phyloP scores from a whole-genome alignment of 202 grass and related monocot genomes.

The Eragrostis tef region DNA sequence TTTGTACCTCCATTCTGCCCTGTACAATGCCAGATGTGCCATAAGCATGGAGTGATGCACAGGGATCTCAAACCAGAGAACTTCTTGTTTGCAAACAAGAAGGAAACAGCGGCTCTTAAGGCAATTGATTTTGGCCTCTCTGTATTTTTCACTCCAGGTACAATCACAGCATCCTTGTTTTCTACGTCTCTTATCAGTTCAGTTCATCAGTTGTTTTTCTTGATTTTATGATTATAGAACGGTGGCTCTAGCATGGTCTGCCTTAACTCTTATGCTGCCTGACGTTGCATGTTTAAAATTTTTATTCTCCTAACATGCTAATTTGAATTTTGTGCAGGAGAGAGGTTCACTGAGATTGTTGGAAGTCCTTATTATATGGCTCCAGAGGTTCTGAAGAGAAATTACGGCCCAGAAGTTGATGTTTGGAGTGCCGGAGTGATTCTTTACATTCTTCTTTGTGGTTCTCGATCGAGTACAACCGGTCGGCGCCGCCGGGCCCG shows the following conservation, averaged over 20 bases:
- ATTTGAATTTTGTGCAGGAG: slow-evolving; percentile 58
- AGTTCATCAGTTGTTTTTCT: slow-evolving; percentile 9
- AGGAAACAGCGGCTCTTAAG: slow-evolving; percentile 76
- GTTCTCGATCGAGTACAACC: slow-evolving; percentile 93
- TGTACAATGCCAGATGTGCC: slow-evolving; percentile 66
- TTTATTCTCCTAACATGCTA: not conserved
- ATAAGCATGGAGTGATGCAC: slow-evolving; percentile 88
- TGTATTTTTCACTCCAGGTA: slow-evolving; percentile 89
- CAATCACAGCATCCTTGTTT: not conserved
- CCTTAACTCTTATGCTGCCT: slow-evolving; percentile 23
- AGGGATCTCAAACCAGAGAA: slow-evolving; percentile 90
- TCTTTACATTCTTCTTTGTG: slow-evolving; percentile 89
- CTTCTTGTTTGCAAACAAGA: slow-evolving; percentile 91
- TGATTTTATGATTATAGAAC: slow-evolving; percentile 10
- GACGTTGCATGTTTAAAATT: not conserved
- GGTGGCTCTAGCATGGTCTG: slow-evolving; percentile 13
- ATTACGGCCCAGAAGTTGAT: slow-evolving; percentile 88
- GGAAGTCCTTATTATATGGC: slow-evolving; percentile 98
- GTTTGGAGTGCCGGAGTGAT: slow-evolving; percentile 95
- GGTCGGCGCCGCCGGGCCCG: slow-evolving; percentile 36
- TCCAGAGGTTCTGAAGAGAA: slow-evolving; percentile 86
- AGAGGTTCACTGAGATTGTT: slow-evolving; percentile 86
- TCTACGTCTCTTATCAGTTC: not conserved
- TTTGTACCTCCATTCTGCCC: slow-evolving; percentile 17
- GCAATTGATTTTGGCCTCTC: slow-evolving; percentile 89